phyloP scores from a whole-genome alignment of 2,329 filamentous ascomycete genomes.

The Grosmannia huntii region DNA sequence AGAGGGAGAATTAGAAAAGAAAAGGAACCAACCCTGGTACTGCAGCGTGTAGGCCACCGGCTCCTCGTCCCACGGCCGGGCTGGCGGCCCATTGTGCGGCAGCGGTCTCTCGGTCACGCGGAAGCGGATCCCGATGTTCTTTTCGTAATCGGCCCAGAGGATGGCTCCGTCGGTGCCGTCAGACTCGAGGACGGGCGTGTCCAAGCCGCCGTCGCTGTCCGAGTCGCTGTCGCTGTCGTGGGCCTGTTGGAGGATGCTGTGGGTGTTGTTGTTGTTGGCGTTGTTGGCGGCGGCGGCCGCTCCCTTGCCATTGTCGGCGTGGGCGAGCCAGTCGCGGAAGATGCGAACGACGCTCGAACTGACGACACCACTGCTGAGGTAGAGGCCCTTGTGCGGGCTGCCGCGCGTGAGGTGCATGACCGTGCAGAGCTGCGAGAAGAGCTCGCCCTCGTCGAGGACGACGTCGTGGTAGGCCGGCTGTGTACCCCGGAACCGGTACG shows the following conservation, averaged over 20 bases:
- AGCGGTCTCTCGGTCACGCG: constrained; percentile 39
- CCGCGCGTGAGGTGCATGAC: constrained; percentile 56
- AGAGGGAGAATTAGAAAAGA: background rate
- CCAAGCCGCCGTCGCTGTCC: constrained; percentile 1
- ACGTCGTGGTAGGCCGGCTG: constrained; percentile 41
- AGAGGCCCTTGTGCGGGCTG: constrained; percentile 45
- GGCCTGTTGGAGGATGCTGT: constrained; percentile 16
- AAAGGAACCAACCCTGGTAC: constrained; percentile 44
- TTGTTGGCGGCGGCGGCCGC: background rate
- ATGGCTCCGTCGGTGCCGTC: constrained; percentile 24
- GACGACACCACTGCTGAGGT: constrained; percentile 52
- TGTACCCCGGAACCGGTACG: background rate
- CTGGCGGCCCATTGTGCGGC: constrained; percentile 27
- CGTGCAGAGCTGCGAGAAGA: constrained; percentile 63
- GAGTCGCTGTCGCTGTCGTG: background rate
- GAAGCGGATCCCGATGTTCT: constrained; percentile 57
- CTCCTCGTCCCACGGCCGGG: constrained; percentile 49
- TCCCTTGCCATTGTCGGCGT: background rate
- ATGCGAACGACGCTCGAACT: constrained; percentile 57
- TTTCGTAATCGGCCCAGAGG: constrained; percentile 54
- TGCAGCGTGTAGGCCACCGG: constrained; percentile 57
- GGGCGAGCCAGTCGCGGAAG: constrained; percentile 58
- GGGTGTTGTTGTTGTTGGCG: constrained; percentile 22
- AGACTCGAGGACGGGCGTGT: constrained; percentile 1
- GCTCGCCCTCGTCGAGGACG: constrained; percentile 53